These are phyloP conservation scores for Pseudocercospora macadamiae DNA, from an alignment of 2,329 filamentous ascomycete species.

Conservation along the genomic window DNA sequence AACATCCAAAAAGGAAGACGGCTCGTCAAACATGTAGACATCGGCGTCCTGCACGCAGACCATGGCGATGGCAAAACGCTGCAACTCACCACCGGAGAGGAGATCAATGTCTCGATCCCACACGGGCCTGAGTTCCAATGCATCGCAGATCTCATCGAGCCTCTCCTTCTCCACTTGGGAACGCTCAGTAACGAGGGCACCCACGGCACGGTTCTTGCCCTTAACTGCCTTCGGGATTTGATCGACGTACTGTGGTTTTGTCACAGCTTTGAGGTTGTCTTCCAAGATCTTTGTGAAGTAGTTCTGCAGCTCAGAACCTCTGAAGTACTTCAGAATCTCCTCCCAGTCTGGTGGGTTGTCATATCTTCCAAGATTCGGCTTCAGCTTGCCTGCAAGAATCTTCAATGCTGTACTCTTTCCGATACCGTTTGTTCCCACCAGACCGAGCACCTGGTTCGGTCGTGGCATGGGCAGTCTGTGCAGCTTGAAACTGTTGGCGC, in stretches of 20 bases:
- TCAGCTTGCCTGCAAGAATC: constrained; percentile 96
- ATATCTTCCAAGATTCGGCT: constrained; percentile 93
- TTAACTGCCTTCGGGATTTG: constrained; percentile 94
- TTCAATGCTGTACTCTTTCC: constrained; percentile 99
- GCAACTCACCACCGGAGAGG: constrained; percentile 95
- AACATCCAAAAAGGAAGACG: constrained; percentile 97
- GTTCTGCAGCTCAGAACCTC: constrained; percentile 96
- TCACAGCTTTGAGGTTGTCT: constrained; percentile 94
- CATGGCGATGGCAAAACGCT: constrained; percentile 95
- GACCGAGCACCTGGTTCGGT: constrained; percentile 90
- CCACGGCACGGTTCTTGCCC: constrained; percentile 73
- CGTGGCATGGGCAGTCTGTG: constrained; percentile 95
- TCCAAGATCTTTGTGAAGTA: constrained; percentile 99
- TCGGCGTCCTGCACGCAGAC: constrained; percentile 96
- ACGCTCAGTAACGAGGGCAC: constrained; percentile 74
- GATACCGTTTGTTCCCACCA: constrained; percentile 99
- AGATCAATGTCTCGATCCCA: constrained; percentile 87
- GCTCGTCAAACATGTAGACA: constrained; percentile 99
- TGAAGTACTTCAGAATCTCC: constrained; percentile 97
- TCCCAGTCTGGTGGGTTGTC: constrained; percentile 99
- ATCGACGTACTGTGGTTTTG: constrained; percentile 99
- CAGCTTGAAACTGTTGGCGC: constrained; percentile 99
- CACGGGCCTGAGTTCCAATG: constrained; percentile 85
- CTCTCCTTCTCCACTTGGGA: constrained; percentile 71
- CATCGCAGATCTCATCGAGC: constrained; percentile 76